Evolutionary conservation across 306 rosid genomes (phyloP).

Genomic region (Cucurbita argyrosperma): DNA sequence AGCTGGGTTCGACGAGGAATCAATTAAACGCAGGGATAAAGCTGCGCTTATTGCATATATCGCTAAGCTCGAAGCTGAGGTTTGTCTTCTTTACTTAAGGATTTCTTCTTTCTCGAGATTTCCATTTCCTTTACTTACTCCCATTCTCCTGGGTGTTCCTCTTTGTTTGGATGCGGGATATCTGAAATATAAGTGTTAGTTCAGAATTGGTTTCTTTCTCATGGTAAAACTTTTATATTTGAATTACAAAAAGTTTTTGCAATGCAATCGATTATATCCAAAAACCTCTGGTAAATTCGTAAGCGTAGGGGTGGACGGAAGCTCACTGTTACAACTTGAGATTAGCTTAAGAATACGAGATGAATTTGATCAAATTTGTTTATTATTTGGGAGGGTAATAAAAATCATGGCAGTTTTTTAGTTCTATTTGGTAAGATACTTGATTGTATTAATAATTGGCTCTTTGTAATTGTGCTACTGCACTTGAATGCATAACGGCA

Average conservation of each 20-base stretch:
- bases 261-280: not conserved
- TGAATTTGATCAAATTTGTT: not conserved
- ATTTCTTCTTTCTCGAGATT: not conserved
- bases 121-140: not conserved
- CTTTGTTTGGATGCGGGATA: not conserved
- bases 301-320: not conserved
- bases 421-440: not conserved
- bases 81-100: slow-evolving; percentile 4
- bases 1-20: slow-evolving; percentile 83
- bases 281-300: not conserved
- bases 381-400: not conserved
- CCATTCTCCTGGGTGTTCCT: not conserved
- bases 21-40: slow-evolving; percentile 66
- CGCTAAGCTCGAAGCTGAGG: slow-evolving; percentile 91
- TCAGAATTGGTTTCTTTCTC: not conserved
- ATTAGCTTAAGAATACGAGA: not conserved
- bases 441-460: not conserved
- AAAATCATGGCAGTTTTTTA: not conserved
- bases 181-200: not conserved
- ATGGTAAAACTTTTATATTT: not conserved
- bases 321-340: not conserved
- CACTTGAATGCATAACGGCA: not conserved
- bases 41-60: slow-evolving; percentile 83
- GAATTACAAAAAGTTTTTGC: not conserved
- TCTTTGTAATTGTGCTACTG: not conserved